Base-by-base conservation (phyloP, 2,329 filamentous ascomycete genomes). In the Zasmidium citrigriseum region DNA sequence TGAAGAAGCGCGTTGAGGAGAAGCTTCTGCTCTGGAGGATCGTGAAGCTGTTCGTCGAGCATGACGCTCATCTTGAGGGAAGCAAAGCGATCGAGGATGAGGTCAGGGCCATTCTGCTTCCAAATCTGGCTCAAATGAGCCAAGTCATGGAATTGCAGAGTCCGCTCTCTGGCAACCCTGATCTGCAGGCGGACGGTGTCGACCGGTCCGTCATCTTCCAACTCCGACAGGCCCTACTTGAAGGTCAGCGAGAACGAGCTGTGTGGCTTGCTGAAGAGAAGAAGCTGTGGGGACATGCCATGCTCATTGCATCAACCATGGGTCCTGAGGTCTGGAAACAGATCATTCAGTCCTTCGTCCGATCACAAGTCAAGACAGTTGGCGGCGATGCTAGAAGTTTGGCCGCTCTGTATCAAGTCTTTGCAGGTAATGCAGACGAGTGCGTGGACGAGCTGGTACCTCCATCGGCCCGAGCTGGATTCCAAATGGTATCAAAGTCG, bases 401-500 rank as follows among this genome's bases (percentile, higher is more conserved):
- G 47, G 93, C 93, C 25, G 91, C 93, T 0, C 78, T 99, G 2
- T 99, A 99, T 73, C 91, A 96, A 70, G 87, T 98, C 0, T 88
- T 99, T 60, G 95, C 93, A 22, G 93, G 95, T 0, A 99, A 97
- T 70, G 86, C 89, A 58, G 93, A 97, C 64, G 95, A 99, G 67
- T 96, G 92, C 64, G 88, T 98, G 16, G 95, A 99, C 72, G 93
- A 98, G 74, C 86, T 99, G 55, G 95, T 99, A 1, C 93, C 95
- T 4, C 88, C 89, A 2, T 96, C 96, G 64, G 95, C 95, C 18
- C 86, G 96, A 45, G 93, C 93, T 59, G 95, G 95, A 1, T 86
- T 97, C 65, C 91, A 96, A 72, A 89, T 99, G 77, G 83, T 99
- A 64, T 93, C 89, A 62, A 91, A 87, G n/a, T 82, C 85, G 2